Conservation (phyloP, 2,329 filamentous ascomycete genomes). For the Coniochaeta ligniaria region DNA sequence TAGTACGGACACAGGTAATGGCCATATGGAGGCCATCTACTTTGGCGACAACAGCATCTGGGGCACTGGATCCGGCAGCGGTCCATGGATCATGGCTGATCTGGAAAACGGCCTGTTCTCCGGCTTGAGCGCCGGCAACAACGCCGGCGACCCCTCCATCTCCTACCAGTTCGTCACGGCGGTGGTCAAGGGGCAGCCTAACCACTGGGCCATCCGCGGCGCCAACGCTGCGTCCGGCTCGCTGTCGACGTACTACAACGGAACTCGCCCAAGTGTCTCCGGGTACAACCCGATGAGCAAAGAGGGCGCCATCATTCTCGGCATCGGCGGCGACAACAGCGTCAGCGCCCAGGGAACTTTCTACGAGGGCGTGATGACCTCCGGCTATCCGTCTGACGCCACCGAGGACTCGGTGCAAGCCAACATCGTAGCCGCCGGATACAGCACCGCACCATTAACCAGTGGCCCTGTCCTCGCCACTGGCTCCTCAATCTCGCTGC, state of each 20-base stretch:
- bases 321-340: slow-evolving; percentile 61
- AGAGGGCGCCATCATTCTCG: slow-evolving; percentile 58
- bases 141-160: slow-evolving; percentile 44
- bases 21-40: slow-evolving; percentile 65
- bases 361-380: slow-evolving; percentile 59
- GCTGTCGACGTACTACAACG: slow-evolving; percentile 52
- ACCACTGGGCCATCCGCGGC: slow-evolving; percentile 53
- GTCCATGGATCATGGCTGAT: slow-evolving; percentile 64
- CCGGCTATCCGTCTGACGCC: slow-evolving; percentile 51
- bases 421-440: slow-evolving; percentile 52
- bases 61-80: slow-evolving; percentile 50
- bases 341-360: slow-evolving; percentile 52
- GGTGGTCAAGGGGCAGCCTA: slow-evolving; percentile 46
- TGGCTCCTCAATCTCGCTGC: slow-evolving; percentile 22
- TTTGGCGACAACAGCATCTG: slow-evolving; percentile 47
- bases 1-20: slow-evolving; percentile 46
- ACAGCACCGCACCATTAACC: slow-evolving; percentile 37
- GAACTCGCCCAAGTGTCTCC: slow-evolving; percentile 39
- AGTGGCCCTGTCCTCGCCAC: slow-evolving; percentile 35
- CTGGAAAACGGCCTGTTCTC: slow-evolving; percentile 61
- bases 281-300: slow-evolving; percentile 58
- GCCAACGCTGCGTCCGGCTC: slow-evolving; percentile 45
- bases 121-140: slow-evolving; percentile 35
- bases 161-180: slow-evolving; percentile 49
- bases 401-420: slow-evolving; percentile 52